Base-by-base conservation (phyloP, 2,329 filamentous ascomycete species). In the Plectosphaerella cucumerina region DNA sequence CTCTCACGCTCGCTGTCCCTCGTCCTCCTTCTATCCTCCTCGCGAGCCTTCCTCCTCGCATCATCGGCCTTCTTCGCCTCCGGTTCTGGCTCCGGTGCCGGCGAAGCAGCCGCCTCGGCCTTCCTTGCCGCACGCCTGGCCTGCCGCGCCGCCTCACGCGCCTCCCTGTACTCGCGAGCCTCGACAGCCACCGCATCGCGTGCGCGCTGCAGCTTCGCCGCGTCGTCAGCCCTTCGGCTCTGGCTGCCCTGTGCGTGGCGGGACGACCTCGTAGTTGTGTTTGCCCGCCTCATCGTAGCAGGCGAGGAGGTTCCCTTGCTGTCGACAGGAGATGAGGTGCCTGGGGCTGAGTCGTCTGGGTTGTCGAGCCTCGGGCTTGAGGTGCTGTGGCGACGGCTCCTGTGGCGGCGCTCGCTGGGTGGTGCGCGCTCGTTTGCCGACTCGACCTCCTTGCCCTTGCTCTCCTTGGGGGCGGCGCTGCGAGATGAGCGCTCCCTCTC, bases 301-400 rank as follows among this genome's bases (percentile, higher is more conserved):
- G 47, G 31, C 31, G 45, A 48, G 14, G 51, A 56, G 12, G 58
- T 52, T 8, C 49, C 44, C 17, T 64, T 61, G 51, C 58, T 53
- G 50, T 58, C 59, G 20, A 50, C 46, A 17, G 52, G 49, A 1
- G 61, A 61, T 22, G 50, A 49, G 2, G 49, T 46, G 14, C 56
- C 49, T 4, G 66, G 54, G 4, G 62, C 55, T 12, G 58, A 51
- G 6, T 68, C 66, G 23, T 62, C 65, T 62, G 15, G 59, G 65
- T 35, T 67, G 26, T 31, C 26, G 26, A 31, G 4, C 8, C 6
- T 31, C 12, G 26, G 26, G 26, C 26, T 31, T 8, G 26, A 31
- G 22, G 71, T 64, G 55, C 71, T 75, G 47, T 70, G 66, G 6
- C 72, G 70, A 22, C 69, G 72, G 42, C 72, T 74, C 48, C 59